Conservation (phyloP, 768 basidiomycete genomes). For the Lactifluus subvellereus region DNA sequence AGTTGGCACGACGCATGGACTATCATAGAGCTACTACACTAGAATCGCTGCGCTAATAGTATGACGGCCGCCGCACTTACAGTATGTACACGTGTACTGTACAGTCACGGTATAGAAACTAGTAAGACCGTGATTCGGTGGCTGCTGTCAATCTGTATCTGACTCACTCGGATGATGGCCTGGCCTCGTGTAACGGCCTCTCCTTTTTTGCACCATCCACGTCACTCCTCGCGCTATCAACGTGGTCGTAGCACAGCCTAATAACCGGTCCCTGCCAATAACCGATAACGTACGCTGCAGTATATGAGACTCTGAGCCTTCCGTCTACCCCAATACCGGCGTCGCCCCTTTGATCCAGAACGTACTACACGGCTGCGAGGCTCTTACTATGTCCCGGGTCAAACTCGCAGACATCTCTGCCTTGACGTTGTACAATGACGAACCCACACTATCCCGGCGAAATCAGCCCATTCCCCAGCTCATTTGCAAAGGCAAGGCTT, state of each 20-base stretch:
- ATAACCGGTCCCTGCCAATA: neutral
- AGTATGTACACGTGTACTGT: neutral
- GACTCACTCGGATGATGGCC: too few species aligned
- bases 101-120: neutral
- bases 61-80: neutral
- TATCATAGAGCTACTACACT: neutral
- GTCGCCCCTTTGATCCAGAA: neutral
- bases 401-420: conserved; percentile 67
- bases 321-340: neutral
- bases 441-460: conserved; percentile 59
- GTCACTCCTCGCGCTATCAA: conserved; percentile 12
- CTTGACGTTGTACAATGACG: conserved; percentile 71
- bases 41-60: neutral
- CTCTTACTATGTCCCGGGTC: conserved; percentile 56
- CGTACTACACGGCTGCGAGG: neutral
- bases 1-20: neutral
- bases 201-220: neutral
- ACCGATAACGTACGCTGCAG: neutral
- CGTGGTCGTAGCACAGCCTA: conserved; percentile 10
- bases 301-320: conserved; percentile 7
- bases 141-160: too few species aligned
- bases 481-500: conserved; percentile 72
- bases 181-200: neutral
- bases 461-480: conserved; percentile 71
- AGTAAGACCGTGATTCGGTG: too few species aligned